A percentile compares a stretch with the other conserved stretches of the same genome.
These are phyloP conservation scores for Boletus hoseneyae DNA, from an alignment of 1,284 basidiomycete species.

Conservation along the genomic window DNA sequence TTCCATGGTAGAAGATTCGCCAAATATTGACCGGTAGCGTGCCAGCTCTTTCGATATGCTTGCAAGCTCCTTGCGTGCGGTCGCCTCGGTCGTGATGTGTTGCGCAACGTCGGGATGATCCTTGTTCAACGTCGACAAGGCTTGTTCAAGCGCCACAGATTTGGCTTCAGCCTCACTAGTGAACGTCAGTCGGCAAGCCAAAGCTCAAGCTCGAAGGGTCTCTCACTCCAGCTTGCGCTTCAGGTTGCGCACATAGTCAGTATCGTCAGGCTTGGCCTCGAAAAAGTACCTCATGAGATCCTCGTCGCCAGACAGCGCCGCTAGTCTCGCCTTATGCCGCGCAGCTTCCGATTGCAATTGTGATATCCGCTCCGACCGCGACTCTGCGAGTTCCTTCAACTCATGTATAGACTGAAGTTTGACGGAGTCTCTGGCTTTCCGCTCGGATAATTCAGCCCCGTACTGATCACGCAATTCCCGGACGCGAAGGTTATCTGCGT, in stretches of 20 bases:
- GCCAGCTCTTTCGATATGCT: conserved; percentile 48
- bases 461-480: conserved; percentile 81
- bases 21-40: conserved; percentile 62
- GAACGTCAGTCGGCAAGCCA: neutral
- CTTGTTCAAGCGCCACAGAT: conserved; percentile 48
- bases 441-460: conserved; percentile 68
- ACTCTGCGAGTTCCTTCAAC: conserved; percentile 66
- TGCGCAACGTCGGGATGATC: conserved; percentile 48
- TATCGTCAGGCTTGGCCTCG: conserved; percentile 53
- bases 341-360: conserved; percentile 74
- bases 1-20: conserved; percentile 53
- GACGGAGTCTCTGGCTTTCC: conserved; percentile 63
- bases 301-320: conserved; percentile 69
- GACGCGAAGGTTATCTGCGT: conserved; percentile 73
- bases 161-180: conserved; percentile 54
- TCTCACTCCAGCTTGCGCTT: conserved; percentile 58
- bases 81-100: conserved; percentile 49
- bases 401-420: conserved; percentile 69
- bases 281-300: conserved; percentile 73
- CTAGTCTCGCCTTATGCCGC: conserved; percentile 74
- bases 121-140: conserved; percentile 42
- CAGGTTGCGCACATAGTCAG: conserved; percentile 62
- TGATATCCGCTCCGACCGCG: conserved; percentile 73
- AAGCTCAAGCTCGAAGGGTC: conserved; percentile 13
- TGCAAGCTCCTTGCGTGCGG: conserved; percentile 51